phyloP scores from a whole-genome alignment of 75 land plant genomes.

The Ceratopteris richardii region DNA sequence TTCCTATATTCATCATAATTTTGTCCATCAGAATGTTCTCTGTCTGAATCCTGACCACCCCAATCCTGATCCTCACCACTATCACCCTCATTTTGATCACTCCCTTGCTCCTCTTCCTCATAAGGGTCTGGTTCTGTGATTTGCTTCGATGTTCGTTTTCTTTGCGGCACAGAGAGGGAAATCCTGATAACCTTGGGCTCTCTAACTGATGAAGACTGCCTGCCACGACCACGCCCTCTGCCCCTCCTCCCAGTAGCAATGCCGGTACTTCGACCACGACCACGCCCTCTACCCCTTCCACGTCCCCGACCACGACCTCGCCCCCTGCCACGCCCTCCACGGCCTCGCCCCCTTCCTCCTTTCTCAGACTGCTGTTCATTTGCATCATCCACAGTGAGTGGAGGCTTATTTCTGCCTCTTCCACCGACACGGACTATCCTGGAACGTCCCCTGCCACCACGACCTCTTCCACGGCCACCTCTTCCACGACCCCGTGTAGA shows the following conservation, averaged over 20 bases:
- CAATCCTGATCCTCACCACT: not conserved
- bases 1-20: not conserved
- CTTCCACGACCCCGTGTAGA: constrained; percentile 2
- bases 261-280: constrained; percentile 6
- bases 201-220: constrained; percentile 6
- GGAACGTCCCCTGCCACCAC: not conserved
- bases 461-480: constrained; percentile 2
- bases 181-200: constrained; percentile 18
- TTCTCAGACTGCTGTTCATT: constrained; percentile 8
- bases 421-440: not conserved
- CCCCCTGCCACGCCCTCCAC: constrained; percentile 12
- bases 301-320: constrained; percentile 6
- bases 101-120: not conserved
- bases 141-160: constrained; percentile 4
- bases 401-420: constrained; percentile 10
- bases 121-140: not conserved
- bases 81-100: constrained; percentile 7
- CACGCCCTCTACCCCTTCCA: constrained; percentile 7
- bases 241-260: not conserved
- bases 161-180: not conserved
- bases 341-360: constrained; percentile 12
- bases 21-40: constrained; percentile 4
- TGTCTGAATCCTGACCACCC: not conserved
- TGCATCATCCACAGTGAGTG: not conserved
- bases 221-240: constrained; percentile 6